phyloP scores from a whole-genome alignment of 2,329 filamentous ascomycete genomes.

The Pseudopithomyces maydicus region DNA sequence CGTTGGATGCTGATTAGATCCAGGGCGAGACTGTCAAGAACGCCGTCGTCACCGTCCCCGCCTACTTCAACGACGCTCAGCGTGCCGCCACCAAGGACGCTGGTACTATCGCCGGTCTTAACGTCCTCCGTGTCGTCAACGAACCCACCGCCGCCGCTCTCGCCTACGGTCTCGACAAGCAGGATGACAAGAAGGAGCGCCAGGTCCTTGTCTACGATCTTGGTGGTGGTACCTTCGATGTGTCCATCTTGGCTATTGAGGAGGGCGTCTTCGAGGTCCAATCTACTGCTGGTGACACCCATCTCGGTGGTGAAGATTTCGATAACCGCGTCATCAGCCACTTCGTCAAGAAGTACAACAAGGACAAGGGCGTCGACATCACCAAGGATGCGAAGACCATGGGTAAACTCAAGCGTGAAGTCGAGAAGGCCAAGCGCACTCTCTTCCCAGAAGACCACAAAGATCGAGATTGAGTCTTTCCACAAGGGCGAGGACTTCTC shows the following conservation, averaged over 20 bases:
- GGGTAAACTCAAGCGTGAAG: conserved; percentile 99
- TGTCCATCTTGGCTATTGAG: conserved; percentile 80
- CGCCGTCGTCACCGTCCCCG: conserved; percentile 91
- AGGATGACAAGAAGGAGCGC: conserved; percentile 43
- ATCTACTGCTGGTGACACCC: conserved; percentile 94
- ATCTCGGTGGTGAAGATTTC: conserved; percentile 98
- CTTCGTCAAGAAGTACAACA: conserved; percentile 98
- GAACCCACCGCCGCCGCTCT: conserved; percentile 95
- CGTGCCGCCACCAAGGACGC: conserved; percentile 96
- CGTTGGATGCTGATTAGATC: too few species aligned
- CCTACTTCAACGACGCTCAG: conserved; percentile 99
- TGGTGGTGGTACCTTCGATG: conserved; percentile 51
- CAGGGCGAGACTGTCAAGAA: conserved; percentile 78
- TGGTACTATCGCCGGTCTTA: conserved; percentile 87
- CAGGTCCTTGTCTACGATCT: conserved; percentile 50
- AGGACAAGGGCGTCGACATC: conserved; percentile 92
- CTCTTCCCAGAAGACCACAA: conserved; percentile 89
- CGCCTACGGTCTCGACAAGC: conserved; percentile 76
- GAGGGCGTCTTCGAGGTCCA: conserved; percentile 93
- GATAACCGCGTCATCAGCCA: conserved; percentile 96
- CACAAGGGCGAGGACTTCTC: conserved; percentile 97
- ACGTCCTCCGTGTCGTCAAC: conserved; percentile 95
- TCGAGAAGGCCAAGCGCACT: conserved; percentile 99
- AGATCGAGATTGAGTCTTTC: conserved; percentile 97
- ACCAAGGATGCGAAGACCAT: conserved; percentile 96